Evolutionary conservation across 768 basidiomycete species (phyloP).

Genomic region (Tephrocybe sp.): DNA sequence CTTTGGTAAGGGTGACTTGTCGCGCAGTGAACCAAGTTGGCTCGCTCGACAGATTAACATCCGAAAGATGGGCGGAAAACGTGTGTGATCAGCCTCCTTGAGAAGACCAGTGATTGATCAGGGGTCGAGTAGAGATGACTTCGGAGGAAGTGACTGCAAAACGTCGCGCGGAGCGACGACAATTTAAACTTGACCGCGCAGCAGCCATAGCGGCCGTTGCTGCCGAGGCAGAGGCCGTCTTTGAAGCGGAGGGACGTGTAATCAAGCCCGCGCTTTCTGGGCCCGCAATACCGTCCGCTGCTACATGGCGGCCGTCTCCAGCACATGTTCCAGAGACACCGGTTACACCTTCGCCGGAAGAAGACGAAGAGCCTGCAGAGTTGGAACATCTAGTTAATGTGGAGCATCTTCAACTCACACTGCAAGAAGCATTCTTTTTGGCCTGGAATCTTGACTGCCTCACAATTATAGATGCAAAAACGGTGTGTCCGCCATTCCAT

Average conservation of each 20-base stretch:
- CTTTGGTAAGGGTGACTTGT: slow-evolving; percentile 96
- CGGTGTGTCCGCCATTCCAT: slow-evolving; percentile 44
- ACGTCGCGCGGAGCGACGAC: slow-evolving; percentile 83
- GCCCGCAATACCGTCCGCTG: slow-evolving; percentile 71
- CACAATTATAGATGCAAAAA: slow-evolving; percentile 60
- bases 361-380: slow-evolving; percentile 32
- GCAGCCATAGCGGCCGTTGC: slow-evolving; percentile 81
- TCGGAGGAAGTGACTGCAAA: slow-evolving; percentile 91
- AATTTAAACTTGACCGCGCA: slow-evolving; percentile 93
- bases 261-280: slow-evolving; percentile 59
- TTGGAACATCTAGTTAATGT: slow-evolving; percentile 63
- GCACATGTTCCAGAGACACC: slow-evolving; percentile 17
- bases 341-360: slow-evolving; percentile 24
- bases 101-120: background rate
- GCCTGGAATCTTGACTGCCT: slow-evolving; percentile 84
- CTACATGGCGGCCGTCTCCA: slow-evolving; percentile 68
- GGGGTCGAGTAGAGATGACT: slow-evolving; percentile 54
- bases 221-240: slow-evolving; percentile 76
- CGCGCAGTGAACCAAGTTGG: slow-evolving; percentile 96
- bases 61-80: slow-evolving; percentile 54
- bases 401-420: slow-evolving; percentile 89
- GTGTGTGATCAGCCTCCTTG: slow-evolving; percentile 38
- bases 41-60: slow-evolving; percentile 73
- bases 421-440: slow-evolving; percentile 89
- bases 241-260: slow-evolving; percentile 66